Percentiles rank a stretch among this genome's conserved stretches.
phyloP scores from a whole-genome alignment of 2,329 filamentous ascomycete species.

The Aspergillus pseudoglaucus region DNA sequence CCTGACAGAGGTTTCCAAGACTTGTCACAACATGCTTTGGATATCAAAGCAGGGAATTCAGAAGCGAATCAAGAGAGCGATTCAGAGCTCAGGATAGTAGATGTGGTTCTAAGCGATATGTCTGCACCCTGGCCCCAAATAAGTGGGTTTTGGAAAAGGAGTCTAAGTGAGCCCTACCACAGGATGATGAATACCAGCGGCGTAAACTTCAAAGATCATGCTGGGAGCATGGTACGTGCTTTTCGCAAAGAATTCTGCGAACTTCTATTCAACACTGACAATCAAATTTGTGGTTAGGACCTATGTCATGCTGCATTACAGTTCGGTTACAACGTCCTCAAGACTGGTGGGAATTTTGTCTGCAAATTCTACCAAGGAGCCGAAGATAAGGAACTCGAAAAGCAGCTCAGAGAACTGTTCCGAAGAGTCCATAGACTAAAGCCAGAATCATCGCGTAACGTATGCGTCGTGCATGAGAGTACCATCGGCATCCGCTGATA shows the following conservation, averaged over 20 bases:
- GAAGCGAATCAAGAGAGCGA: conserved; percentile 24
- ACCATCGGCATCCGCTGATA: conserved; percentile 9
- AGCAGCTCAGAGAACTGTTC: conserved; percentile 69
- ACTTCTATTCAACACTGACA: not conserved
- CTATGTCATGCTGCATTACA: conserved; percentile 77
- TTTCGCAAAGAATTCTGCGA: not conserved
- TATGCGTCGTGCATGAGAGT: conserved; percentile 27
- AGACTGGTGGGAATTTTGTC: conserved; percentile 77
- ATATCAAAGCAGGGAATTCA: not conserved
- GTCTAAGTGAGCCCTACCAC: conserved; percentile 87
- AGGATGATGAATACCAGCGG: conserved; percentile 99
- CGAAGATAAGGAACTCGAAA: conserved; percentile 77
- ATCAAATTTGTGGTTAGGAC: conserved; percentile 55
- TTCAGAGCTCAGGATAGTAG: conserved; percentile 54
- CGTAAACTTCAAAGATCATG: conserved; percentile 77
- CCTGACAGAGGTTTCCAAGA: conserved; percentile 2
- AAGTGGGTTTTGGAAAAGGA: conserved; percentile 72
- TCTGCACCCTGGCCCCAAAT: conserved; percentile 90
- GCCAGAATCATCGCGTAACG: conserved; percentile 80
- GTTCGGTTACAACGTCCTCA: conserved; percentile 80
- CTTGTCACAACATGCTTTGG: not conserved
- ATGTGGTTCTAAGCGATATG: conserved; percentile 98
- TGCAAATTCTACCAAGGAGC: conserved; percentile 95
- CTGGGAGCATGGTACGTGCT: conserved; percentile 74
- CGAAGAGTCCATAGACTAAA: conserved; percentile 77